phyloP scores from a whole-genome alignment of 129 eudicot species.

The Escallonia herrerae region DNA sequence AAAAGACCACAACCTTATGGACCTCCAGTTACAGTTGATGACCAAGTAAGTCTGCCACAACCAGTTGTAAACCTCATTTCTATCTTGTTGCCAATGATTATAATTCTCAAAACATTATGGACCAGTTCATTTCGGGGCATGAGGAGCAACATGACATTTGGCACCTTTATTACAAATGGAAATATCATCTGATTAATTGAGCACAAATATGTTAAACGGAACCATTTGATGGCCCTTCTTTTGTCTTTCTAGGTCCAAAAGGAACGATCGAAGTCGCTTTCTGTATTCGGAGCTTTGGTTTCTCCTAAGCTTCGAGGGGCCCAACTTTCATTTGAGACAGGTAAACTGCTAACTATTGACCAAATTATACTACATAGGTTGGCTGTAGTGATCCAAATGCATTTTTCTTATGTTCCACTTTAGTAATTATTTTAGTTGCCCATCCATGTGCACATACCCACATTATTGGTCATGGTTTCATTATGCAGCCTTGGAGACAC shows the following conservation, averaged over 20 bases:
- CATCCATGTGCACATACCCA: no score
- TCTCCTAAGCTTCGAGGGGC: constrained; percentile 88
- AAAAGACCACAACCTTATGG: constrained; percentile 24
- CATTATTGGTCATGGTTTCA: no score
- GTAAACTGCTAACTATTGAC: constrained; percentile 11
- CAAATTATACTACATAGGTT: no score
- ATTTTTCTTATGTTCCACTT: no score
- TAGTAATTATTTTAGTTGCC: no score
- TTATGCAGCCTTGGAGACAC: constrained; percentile 72
- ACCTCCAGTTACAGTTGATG: constrained; percentile 31
- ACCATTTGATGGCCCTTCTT: not conserved
- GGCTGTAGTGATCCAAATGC: no score
- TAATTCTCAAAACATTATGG: not conserved
- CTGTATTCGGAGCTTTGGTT: constrained; percentile 82
- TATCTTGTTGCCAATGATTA: not conserved
- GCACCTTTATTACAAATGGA: no score
- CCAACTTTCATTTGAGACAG: constrained; percentile 86
- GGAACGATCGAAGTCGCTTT: constrained; percentile 63
- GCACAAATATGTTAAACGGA: not conserved
- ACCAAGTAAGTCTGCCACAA: constrained; percentile 37
- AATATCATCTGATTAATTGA: not conserved
- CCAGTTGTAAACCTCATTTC: not conserved
- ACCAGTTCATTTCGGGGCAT: not conserved
- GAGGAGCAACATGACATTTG: not conserved
- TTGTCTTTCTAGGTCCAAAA: constrained; percentile 37